Percentiles rank a stretch among this genome's conserved stretches.
These are phyloP conservation scores for Eimeria maxima DNA, from an alignment of 169 alveolate species.

Conservation along the genomic window DNA sequence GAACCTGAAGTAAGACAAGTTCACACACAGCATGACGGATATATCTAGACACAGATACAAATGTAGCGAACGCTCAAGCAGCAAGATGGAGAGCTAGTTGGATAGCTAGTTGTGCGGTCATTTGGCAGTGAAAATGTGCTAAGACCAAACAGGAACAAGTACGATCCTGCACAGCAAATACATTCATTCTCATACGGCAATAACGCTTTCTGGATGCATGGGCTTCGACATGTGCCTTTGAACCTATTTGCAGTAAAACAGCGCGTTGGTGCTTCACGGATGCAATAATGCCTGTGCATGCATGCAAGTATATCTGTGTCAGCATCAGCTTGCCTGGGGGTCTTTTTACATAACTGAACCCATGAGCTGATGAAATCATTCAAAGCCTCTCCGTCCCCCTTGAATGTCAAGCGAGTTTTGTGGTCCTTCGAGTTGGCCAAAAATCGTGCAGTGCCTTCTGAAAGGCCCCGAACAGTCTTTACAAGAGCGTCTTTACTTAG, in stretches of 20 bases:
- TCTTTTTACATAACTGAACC: background rate
- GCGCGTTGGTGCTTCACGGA: background rate
- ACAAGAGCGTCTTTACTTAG: constrained; percentile 10
- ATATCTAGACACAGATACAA: background rate
- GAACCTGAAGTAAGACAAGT: constrained; percentile 41
- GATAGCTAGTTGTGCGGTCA: background rate
- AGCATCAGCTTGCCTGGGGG: constrained; percentile 58
- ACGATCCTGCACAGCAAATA: background rate
- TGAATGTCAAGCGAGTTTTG: background rate
- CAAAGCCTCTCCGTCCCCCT: background rate
- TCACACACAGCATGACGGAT: background rate
- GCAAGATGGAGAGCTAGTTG: background rate
- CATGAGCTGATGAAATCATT: constrained; percentile 18
- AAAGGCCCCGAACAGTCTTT: constrained; percentile 47
- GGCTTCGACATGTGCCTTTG: background rate
- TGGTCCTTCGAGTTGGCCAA: background rate
- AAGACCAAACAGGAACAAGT: background rate
- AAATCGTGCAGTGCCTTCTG: constrained; percentile 62
- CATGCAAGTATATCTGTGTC: background rate
- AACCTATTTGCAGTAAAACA: background rate
- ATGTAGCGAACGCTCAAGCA: background rate
- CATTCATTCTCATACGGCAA: background rate
- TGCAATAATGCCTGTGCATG: too few relatives aligned
- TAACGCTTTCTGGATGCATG: too few relatives aligned
- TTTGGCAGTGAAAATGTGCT: too few relatives aligned